Percentiles rank a stretch among this genome's conserved stretches.
Evolutionary conservation across 805 yeast species (phyloP).

Genomic region (Pichia heedii): DNA sequence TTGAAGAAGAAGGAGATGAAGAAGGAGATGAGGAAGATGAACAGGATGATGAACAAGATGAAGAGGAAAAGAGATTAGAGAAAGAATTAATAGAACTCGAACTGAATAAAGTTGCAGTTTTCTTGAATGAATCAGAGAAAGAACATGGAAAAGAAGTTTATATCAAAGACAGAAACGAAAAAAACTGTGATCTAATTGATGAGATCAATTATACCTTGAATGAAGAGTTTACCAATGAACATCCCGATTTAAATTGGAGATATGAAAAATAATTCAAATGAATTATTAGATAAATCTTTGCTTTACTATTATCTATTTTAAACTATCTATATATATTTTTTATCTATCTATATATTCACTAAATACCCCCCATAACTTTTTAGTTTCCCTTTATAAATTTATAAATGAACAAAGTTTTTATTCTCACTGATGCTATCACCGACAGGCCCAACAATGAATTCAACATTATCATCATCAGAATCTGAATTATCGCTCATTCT

Average conservation of each 20-base stretch:
- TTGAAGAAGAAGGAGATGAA: slow-evolving; percentile 1
- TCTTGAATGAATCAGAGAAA: slow-evolving; percentile 1
- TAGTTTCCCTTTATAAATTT: too few relatives aligned
- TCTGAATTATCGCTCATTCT: slow-evolving; percentile 4
- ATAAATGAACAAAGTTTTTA: neutral
- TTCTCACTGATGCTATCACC: slow-evolving; percentile 2
- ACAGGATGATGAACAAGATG: neutral
- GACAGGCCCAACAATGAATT: slow-evolving; percentile 11
- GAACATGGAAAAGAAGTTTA: slow-evolving; percentile 1
- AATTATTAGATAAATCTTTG: neutral
- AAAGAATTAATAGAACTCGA: slow-evolving; percentile 3
- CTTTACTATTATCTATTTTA: neutral
- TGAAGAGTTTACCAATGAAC: slow-evolving; percentile 4
- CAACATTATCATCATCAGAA: slow-evolving; percentile 12
- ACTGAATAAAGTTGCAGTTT: slow-evolving; percentile 2
- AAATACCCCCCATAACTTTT: neutral
- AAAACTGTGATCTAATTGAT: slow-evolving; percentile 9
- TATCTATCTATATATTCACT: neutral
- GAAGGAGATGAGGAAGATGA: slow-evolving; percentile 2
- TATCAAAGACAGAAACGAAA: neutral
- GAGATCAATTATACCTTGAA: slow-evolving; percentile 12
- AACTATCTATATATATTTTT: neutral
- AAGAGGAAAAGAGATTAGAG: neutral
- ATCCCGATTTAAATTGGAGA: neutral
- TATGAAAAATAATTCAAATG: neutral